A percentile compares a stretch with the other conserved stretches of the same genome.
Conservation (phyloP, 2,329 filamentous ascomycete genomes). For the Endocalyx cinctus region DNA sequence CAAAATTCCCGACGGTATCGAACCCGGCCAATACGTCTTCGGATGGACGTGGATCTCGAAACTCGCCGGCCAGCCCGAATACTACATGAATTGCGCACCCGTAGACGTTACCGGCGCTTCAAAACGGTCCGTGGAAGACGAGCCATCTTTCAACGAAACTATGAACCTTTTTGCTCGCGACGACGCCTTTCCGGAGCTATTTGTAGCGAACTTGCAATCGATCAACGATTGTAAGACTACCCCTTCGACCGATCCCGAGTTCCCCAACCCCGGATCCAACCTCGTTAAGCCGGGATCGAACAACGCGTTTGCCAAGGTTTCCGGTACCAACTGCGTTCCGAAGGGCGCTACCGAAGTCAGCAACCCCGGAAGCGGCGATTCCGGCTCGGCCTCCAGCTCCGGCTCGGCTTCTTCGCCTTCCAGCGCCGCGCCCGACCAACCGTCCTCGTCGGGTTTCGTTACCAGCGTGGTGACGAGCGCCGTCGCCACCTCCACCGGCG, state of each 20-base stretch:
- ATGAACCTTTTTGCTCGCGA: conserved; percentile 39
- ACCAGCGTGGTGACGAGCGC: conserved; percentile 3
- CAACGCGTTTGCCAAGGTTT: conserved; percentile 26
- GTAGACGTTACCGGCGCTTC: conserved; percentile 45
- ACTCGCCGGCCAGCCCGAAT: conserved; percentile 63
- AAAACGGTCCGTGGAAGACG: conserved; percentile 16
- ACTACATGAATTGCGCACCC: conserved; percentile 74
- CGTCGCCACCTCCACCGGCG: conserved; percentile 6
- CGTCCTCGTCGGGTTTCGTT: background rate
- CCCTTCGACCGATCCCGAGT: conserved; percentile 49
- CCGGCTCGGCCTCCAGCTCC: conserved; percentile 16
- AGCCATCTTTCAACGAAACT: too few species aligned
- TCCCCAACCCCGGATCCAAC: conserved; percentile 57
- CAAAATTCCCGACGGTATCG: conserved; percentile 55
- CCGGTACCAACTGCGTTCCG: conserved; percentile 22
- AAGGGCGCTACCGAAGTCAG: conserved; percentile 22
- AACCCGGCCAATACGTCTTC: conserved; percentile 60
- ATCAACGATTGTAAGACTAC: conserved; percentile 49
- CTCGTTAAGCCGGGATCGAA: conserved; percentile 36
- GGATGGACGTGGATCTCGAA: conserved; percentile 76
- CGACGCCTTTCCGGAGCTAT: conserved; percentile 56
- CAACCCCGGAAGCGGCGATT: conserved; percentile 9
- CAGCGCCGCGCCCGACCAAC: background rate
- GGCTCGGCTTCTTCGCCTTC: conserved; percentile 1
- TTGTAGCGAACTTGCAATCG: conserved; percentile 58